Conservation (phyloP, 768 basidiomycete genomes). For the Boletus rubropictus region DNA sequence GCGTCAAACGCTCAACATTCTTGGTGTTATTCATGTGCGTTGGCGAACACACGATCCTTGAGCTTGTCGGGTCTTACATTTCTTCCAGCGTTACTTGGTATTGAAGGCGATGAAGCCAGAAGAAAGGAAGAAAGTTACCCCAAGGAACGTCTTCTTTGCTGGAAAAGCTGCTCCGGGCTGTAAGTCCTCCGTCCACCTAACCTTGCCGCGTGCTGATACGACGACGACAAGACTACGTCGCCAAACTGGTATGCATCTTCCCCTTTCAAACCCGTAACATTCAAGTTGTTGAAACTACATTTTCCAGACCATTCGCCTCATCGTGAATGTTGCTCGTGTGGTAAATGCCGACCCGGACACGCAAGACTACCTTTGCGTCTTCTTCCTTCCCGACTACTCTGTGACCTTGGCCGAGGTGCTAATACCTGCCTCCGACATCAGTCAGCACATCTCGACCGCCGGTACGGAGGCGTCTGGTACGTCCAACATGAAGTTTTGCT, state of each 20-base stretch:
- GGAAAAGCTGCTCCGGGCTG: slow-evolving; percentile 96
- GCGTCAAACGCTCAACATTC: slow-evolving; percentile 92
- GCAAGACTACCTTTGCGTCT: slow-evolving; percentile 77
- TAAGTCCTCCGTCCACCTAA: slow-evolving; percentile 32
- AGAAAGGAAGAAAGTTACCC: slow-evolving; percentile 77
- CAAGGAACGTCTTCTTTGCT: slow-evolving; percentile 93
- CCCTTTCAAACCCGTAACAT: too few species aligned
- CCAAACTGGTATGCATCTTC: slow-evolving; percentile 60
- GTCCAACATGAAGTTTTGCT: slow-evolving; percentile 85
- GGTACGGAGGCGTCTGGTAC: slow-evolving; percentile 87
- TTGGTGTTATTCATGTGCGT: slow-evolving; percentile 80
- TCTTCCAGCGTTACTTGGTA: slow-evolving; percentile 65
- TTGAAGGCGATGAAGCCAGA: slow-evolving; percentile 75
- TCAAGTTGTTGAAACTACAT: background rate
- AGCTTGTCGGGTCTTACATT: background rate
- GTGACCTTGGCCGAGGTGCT: slow-evolving; percentile 79
- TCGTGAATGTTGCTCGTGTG: slow-evolving; percentile 79
- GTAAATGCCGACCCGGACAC: slow-evolving; percentile 76
- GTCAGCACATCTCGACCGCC: slow-evolving; percentile 95
- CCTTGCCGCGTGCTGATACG: slow-evolving; percentile 3
- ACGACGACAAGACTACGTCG: slow-evolving; percentile 64
- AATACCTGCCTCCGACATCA: slow-evolving; percentile 90
- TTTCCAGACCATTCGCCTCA: slow-evolving; percentile 77
- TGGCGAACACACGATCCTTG: background rate
- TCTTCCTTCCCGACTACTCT: slow-evolving; percentile 96